Conservation (phyloP, 2,329 filamentous ascomycete genomes). For the Uncinocarpus reesii region DNA sequence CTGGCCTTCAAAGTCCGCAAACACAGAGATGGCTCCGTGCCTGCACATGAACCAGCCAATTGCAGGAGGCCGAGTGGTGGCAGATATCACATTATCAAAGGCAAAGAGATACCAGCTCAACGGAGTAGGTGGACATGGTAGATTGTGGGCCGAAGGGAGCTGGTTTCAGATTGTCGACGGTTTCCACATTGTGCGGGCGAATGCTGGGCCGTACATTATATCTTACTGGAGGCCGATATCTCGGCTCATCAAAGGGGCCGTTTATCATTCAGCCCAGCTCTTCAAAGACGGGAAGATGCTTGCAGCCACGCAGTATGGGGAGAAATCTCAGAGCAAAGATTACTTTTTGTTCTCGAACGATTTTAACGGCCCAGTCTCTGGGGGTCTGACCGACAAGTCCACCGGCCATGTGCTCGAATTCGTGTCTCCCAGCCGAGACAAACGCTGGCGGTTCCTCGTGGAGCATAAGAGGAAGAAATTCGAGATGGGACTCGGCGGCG, state of each 20-base stretch:
- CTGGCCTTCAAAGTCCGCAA: constrained; percentile 7
- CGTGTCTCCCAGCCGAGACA: background rate
- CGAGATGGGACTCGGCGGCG: constrained; percentile 4
- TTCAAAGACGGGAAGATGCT: constrained; percentile 3
- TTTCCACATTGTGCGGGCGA: background rate
- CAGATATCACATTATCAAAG: constrained; percentile 15
- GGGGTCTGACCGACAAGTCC: constrained; percentile 2
- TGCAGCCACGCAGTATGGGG: background rate
- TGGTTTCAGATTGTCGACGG: constrained; percentile 14
- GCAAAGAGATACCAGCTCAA: constrained; percentile 14
- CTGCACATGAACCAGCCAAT: constrained; percentile 20
- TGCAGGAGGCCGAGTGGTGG: constrained; percentile 14
- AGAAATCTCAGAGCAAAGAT: constrained; percentile 2
- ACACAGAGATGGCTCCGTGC: constrained; percentile 14
- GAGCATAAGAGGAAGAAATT: constrained; percentile 4
- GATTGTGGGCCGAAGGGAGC: constrained; percentile 20
- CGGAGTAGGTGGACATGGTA: constrained; percentile 20
- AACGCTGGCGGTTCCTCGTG: constrained; percentile 1
- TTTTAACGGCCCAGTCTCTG: constrained; percentile 1
- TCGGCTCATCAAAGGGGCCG: background rate
- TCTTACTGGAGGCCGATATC: background rate
- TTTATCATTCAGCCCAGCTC: constrained; percentile 2
- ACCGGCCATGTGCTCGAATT: constrained; percentile 4
- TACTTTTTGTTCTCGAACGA: constrained; percentile 1
- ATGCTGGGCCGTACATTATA: constrained; percentile 2